A percentile compares a stretch with the other conserved stretches of the same genome.
These are phyloP conservation scores for Oryza punctata DNA, from an alignment of 176 grass and related monocot genomes.

Conservation along the genomic window DNA sequence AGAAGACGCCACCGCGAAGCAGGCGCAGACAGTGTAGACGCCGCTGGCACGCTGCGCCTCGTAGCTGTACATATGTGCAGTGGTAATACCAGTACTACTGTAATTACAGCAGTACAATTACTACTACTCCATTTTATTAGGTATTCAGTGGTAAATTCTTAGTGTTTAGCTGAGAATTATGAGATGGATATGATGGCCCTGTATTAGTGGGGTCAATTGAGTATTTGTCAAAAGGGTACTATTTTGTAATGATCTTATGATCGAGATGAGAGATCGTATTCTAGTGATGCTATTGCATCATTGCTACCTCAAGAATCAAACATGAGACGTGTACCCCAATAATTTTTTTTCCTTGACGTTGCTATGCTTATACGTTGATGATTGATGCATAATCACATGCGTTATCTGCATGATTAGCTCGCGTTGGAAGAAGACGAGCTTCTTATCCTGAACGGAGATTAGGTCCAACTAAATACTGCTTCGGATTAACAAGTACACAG, in stretches of 20 bases:
- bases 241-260: neutral
- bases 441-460: neutral
- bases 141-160: neutral
- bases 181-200: neutral
- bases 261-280: neutral
- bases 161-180: neutral
- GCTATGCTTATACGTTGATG: neutral
- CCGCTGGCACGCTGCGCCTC: neutral
- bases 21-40: constrained; percentile 52
- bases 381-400: neutral
- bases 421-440: neutral
- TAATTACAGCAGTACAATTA: neutral
- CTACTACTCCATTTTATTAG: neutral
- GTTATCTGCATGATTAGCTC: constrained; percentile 10
- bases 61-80: neutral
- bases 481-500: neutral
- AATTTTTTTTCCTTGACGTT: neutral
- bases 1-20: neutral
- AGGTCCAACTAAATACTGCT: neutral
- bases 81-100: neutral
- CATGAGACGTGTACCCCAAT: neutral
- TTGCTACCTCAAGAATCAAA: neutral
- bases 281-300: neutral
- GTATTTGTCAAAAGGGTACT: neutral
- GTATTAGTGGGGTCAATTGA: neutral